Evolutionary conservation across 148 eudicot genomes (phyloP), one percentile per base, ranked within the genome.

Genomic region (Fagopyrum esculentum): DNA sequence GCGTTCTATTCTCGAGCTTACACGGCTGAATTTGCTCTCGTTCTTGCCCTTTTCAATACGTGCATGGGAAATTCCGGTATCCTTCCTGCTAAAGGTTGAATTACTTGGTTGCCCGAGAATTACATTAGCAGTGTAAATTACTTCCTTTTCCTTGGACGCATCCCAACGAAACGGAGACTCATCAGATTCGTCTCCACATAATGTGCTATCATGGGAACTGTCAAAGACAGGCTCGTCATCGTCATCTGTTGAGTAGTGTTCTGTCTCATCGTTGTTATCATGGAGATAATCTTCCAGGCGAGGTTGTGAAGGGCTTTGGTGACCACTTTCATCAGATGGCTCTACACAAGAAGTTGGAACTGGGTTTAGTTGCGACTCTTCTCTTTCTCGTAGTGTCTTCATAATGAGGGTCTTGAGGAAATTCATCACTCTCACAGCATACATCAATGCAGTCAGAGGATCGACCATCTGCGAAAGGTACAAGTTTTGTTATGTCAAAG

Each of bases 351-450:
- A 80, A 49, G 75, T 73, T n/a, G 84, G 83, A 61, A 80, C 73
- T 26, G 84, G 81, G 71, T 87, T 88, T 26, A 80, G 71, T 63
- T 79, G 22, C 5, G 89, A 80, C 73, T 89, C 92, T 81, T 87
- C 89, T 81, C 97, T 85, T 75, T 87, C 96, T 44, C 80, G 80
- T 56, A 95, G 56, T 40, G 87, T 83, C 79, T 87, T 95, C 64
- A 85, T 86, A 26, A 95, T 89, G 5, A 95, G 93, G 69, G 96
- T 84, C 86, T 89, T 95, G 51, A 95, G 93, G 78, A 95, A 95
- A 84, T 95, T 95, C 97, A 95, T 95, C 75, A 95, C 96, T 86
- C 84, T 89, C 71, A 95, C 97, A 6, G 91, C 97, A 46, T 92
- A 86, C 96, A 90, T 95, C 85, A 95, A 78, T 51, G 97, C 98